Conservation (phyloP, 495 filamentous ascomycete genomes). For the Terfezia claveryi region DNA sequence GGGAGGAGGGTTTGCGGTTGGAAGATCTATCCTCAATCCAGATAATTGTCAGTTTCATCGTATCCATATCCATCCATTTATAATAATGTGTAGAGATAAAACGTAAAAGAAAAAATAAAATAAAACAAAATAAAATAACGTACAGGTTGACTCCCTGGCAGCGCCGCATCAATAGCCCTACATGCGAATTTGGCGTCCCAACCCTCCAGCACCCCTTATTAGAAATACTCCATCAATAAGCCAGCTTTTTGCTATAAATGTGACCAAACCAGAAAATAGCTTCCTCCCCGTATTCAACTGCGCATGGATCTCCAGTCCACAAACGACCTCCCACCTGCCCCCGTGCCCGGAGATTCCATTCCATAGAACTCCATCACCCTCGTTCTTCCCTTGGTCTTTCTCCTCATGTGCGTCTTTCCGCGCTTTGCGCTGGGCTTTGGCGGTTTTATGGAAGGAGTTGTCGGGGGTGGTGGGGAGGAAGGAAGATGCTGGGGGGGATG, state of each 20-base stretch:
- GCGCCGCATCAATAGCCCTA: constrained; percentile 67
- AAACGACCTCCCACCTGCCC: constrained; percentile 57
- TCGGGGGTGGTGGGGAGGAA: too few relatives aligned
- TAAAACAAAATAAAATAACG: constrained; percentile 17
- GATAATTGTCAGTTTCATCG: not conserved
- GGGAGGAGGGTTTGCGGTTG: constrained; percentile 68
- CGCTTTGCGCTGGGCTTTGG: not conserved
- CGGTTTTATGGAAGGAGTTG: not conserved
- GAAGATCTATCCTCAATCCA: constrained; percentile 25
- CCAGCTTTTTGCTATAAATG: not conserved
- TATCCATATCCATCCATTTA: too few relatives aligned
- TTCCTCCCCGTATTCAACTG: constrained; percentile 73
- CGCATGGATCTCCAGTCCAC: constrained; percentile 93
- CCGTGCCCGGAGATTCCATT: not conserved
- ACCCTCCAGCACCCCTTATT: not conserved
- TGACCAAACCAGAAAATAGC: constrained; percentile 44
- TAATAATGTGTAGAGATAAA: not conserved
- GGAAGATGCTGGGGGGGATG: too few relatives aligned
- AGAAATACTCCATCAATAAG: not conserved
- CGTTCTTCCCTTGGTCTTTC: not conserved
- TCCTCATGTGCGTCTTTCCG: not conserved
- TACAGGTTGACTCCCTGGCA: constrained; percentile 65
- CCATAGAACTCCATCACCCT: not conserved
- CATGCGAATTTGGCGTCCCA: constrained; percentile 58
- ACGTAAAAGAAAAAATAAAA: too few relatives aligned